Conservation (phyloP, 352 stramenopile species). For the Pythium vanterpoolii region DNA sequence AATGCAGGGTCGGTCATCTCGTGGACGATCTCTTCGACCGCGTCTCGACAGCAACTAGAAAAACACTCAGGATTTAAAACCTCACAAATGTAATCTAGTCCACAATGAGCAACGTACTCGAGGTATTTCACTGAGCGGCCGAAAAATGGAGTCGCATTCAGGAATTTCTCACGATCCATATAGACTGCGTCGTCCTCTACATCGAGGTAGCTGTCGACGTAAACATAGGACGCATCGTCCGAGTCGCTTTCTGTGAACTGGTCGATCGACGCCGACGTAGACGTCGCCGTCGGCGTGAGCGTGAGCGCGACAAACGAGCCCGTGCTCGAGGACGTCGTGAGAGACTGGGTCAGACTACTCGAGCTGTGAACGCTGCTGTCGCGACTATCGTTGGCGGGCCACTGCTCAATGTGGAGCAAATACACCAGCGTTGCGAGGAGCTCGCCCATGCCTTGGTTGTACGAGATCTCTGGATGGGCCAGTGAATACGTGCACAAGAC, state of each 20-base stretch:
- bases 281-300: too few species aligned
- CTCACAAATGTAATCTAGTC: background rate
- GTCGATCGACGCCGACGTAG: slow-evolving; percentile 26
- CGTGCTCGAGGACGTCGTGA: slow-evolving; percentile 17
- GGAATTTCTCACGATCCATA: slow-evolving; percentile 34
- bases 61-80: background rate
- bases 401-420: slow-evolving; percentile 68
- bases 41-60: slow-evolving; percentile 49
- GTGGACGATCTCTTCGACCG: slow-evolving; percentile 45
- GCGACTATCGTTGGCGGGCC: background rate
- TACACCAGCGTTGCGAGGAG: slow-evolving; percentile 73
- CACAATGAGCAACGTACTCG: slow-evolving; percentile 32
- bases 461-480: slow-evolving; percentile 63
- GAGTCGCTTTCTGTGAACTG: slow-evolving; percentile 33
- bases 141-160: slow-evolving; percentile 45
- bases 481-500: slow-evolving; percentile 70
- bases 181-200: slow-evolving; percentile 32
- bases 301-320: slow-evolving; percentile 17
- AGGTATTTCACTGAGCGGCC: slow-evolving; percentile 39
- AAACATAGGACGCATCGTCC: slow-evolving; percentile 66
- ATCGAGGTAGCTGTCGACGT: slow-evolving; percentile 67
- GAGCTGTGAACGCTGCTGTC: background rate
- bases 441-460: slow-evolving; percentile 79
- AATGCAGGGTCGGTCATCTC: slow-evolving; percentile 43
- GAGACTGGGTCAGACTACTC: slow-evolving; percentile 11